Evolutionary conservation across 2,329 filamentous ascomycete species (phyloP).

Genomic region (Zopfia rhizophila): DNA sequence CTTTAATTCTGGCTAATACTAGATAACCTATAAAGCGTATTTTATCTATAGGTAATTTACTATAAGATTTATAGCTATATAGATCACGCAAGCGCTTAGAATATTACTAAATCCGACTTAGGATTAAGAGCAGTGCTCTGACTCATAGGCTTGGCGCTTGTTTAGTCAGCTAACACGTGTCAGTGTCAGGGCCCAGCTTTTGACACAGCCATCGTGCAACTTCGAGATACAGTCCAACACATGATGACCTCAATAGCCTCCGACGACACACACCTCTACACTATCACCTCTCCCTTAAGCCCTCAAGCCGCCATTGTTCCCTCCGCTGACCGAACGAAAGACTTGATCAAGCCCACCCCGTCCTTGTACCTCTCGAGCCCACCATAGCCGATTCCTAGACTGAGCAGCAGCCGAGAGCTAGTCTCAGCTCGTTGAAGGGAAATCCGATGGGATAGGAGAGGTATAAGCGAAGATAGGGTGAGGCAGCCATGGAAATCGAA

Average conservation of each 20-base stretch:
- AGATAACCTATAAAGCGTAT: too few relatives aligned
- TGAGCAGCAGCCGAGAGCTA: slow-evolving; percentile 5
- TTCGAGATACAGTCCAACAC: not conserved
- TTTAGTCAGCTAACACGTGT: too few relatives aligned
- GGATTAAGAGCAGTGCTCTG: too few relatives aligned
- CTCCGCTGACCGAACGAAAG: slow-evolving; percentile 8
- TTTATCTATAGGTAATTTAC: too few relatives aligned
- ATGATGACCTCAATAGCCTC: too few relatives aligned
- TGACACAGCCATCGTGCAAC: slow-evolving; percentile 1
- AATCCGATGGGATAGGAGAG: slow-evolving; percentile 5
- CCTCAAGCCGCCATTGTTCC: slow-evolving; percentile 4
- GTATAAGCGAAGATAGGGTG: slow-evolving; percentile 11
- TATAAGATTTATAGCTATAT: too few relatives aligned
- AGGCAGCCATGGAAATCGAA: not conserved
- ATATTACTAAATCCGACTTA: too few relatives aligned
- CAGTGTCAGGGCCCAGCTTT: too few relatives aligned
- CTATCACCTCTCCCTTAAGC: slow-evolving; percentile 4
- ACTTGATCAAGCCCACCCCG: slow-evolving; percentile 11
- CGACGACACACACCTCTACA: not conserved
- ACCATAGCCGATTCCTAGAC: slow-evolving; percentile 12
- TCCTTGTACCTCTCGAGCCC: slow-evolving; percentile 11
- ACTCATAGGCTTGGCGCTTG: too few relatives aligned
- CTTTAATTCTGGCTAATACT: too few relatives aligned
- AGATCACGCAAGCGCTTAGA: too few relatives aligned
- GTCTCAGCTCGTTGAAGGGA: slow-evolving; percentile 9